These are phyloP conservation scores for Diplodia scrobiculata DNA, from an alignment of 2,329 filamentous ascomycete genomes.

Conservation along the genomic window DNA sequence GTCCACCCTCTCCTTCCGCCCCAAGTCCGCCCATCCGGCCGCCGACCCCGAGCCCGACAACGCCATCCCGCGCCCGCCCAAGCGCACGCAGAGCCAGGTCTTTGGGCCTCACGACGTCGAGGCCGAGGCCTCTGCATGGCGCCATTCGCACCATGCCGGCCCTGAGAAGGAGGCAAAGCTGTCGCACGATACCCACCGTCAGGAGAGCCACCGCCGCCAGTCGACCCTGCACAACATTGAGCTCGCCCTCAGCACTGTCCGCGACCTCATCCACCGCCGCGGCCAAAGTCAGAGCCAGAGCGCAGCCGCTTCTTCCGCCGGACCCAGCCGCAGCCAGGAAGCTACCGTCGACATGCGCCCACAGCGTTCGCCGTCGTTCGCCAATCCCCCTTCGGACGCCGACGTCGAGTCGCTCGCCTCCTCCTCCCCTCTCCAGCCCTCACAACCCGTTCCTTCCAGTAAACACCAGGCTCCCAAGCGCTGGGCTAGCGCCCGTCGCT, in stretches of 20 bases:
- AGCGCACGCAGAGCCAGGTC: slow-evolving; percentile 45
- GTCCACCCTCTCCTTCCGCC: slow-evolving; percentile 43
- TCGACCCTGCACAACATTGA: slow-evolving; percentile 29
- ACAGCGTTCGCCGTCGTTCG: slow-evolving; percentile 21
- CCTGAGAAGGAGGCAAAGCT: slow-evolving; percentile 27
- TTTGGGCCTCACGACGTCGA: slow-evolving; percentile 33
- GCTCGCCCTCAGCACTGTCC: slow-evolving; percentile 26
- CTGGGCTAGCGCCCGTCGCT: slow-evolving; percentile 28
- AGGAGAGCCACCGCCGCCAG: slow-evolving; percentile 13
- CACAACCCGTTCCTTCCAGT: slow-evolving; percentile 8
- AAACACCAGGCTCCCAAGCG: slow-evolving; percentile 23
- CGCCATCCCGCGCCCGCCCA: slow-evolving; percentile 35
- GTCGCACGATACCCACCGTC: slow-evolving; percentile 24
- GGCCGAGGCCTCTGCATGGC: slow-evolving; percentile 15
- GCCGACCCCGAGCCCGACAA: slow-evolving; percentile 36
- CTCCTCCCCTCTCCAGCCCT: slow-evolving; percentile 21
- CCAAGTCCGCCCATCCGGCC: slow-evolving; percentile 50
- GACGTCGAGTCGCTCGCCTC: slow-evolving; percentile 21
- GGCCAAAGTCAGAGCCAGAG: slow-evolving; percentile 5
- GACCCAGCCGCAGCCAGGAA: slow-evolving; percentile 23
- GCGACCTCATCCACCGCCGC: slow-evolving; percentile 26
- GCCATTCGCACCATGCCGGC: slow-evolving; percentile 23
- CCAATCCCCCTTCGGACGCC: slow-evolving; percentile 21
- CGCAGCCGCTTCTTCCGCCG: slow-evolving; percentile 8
- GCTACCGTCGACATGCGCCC: slow-evolving; percentile 24